Evolutionary conservation across 1,284 basidiomycete genomes (phyloP).

Genomic region (Apiotrichum montevideense): DNA sequence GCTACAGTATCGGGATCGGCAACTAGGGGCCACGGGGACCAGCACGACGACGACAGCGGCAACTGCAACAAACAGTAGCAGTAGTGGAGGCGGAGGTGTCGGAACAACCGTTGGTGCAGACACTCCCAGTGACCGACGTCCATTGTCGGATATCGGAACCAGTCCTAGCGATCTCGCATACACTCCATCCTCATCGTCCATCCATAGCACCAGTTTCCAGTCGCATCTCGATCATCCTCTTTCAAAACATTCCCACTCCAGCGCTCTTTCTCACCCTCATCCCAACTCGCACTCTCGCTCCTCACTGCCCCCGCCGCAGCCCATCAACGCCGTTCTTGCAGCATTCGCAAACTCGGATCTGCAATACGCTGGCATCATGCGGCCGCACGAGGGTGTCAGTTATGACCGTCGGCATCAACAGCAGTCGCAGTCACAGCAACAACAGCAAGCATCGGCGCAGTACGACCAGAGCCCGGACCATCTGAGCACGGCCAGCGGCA

Average conservation of each 20-base stretch:
- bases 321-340: constrained; percentile 9
- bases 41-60: no score
- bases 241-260: no score
- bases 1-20: no score
- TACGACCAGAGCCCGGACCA: constrained; percentile 4
- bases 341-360: constrained; percentile 12
- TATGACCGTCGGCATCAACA: not conserved
- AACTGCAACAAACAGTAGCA: no score
- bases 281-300: not conserved
- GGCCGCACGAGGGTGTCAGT: constrained; percentile 4
- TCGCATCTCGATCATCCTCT: no score
- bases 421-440: no score
- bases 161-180: not conserved
- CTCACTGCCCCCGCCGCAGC: not conserved
- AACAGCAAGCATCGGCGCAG: not conserved
- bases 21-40: no score
- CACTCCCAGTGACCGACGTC: no score
- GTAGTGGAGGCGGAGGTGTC: no score
- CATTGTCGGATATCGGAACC: not conserved
- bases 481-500: not conserved
- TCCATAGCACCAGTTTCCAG: no score
- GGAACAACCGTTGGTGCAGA: no score
- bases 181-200: not conserved
- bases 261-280: not conserved
- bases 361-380: constrained; percentile 15